Evolutionary conservation across 75 land plant species (phyloP), one percentile per base, ranked within the genome.

Genomic region (Pinus taeda): DNA sequence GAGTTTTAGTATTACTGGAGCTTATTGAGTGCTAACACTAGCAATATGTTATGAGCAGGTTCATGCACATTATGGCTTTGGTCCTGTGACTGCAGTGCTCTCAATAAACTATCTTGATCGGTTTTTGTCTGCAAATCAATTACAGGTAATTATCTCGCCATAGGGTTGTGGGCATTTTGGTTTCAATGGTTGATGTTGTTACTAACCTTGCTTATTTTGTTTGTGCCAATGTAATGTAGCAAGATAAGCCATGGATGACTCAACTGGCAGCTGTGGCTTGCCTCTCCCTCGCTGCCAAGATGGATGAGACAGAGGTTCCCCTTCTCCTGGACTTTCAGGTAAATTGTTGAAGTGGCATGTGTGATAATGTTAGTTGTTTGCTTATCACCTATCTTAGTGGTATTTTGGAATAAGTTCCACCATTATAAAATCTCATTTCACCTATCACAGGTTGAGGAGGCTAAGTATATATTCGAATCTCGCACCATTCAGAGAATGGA

Each of bases 251-350:
- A 57, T 93, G 98, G 97, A 83, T 85, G 91, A 63, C 82, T 55
- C 90, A 89, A 75, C 90, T 92, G 3, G 79, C 83, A 12, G 84
- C 96, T 49, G 90, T 92, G 12, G 89, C 92, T 33, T 92, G 94
- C 64, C 85, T 94, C 13, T 94, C 97, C 53, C 36, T 94, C 74
- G 92, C 95, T 15, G 94, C 97, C 17, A 94, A 94, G 79, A 87
- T 94, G 79, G 97, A 92, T 60, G 97, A 94, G 75, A 83, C 88
- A 2, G 89, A 85, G 45, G 97, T 94, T 12, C 97, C 97, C 36
- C 73, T 92, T 2, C 89, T 94, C 26, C 74, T 91, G 9, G 94
- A 94, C 58, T 80, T 94, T 13, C 97, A 92, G 84, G 92, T 93
- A 75, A 75, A 55, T 84, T 84, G 0, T 49, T 49, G 53, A 49